phyloP scores from a whole-genome alignment of 2,329 filamentous ascomycete species.

The Talaromyces sp. region DNA sequence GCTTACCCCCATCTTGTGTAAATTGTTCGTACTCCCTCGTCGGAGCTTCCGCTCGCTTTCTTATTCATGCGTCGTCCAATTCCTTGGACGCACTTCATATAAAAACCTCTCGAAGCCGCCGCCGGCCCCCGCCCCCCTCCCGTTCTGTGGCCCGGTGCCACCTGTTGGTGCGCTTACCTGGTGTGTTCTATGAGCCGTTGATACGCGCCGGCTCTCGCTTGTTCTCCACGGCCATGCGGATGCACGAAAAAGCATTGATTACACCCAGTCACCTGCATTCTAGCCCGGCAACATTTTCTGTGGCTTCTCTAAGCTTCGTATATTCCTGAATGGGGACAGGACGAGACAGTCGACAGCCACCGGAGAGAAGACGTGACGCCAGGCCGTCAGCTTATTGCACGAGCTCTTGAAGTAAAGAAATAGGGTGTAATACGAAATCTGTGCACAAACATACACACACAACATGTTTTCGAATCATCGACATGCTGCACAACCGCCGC shows the following conservation, averaged over 20 bases:
- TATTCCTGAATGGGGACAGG: neutral
- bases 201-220: constrained; percentile 8
- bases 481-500: constrained; percentile 6
- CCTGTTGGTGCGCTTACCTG: constrained; percentile 1
- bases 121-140: no score
- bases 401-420: neutral
- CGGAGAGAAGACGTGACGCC: neutral
- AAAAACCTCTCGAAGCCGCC: neutral
- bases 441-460: neutral
- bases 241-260: neutral
- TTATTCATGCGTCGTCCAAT: neutral
- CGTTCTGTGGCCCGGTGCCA: constrained; percentile 3
- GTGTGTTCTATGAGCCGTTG: constrained; percentile 6
- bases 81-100: neutral
- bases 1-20: neutral
- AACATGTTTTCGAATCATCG: constrained; percentile 18
- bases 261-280: constrained; percentile 1
- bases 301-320: neutral
- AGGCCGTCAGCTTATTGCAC: neutral
- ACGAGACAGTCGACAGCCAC: neutral
- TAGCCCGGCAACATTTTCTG: neutral
- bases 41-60: neutral
- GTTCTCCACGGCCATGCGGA: constrained; percentile 6
- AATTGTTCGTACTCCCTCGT: neutral
- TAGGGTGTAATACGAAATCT: neutral